Conservation (phyloP, 2,329 filamentous ascomycete genomes). For the Sporothrix luriei region DNA sequence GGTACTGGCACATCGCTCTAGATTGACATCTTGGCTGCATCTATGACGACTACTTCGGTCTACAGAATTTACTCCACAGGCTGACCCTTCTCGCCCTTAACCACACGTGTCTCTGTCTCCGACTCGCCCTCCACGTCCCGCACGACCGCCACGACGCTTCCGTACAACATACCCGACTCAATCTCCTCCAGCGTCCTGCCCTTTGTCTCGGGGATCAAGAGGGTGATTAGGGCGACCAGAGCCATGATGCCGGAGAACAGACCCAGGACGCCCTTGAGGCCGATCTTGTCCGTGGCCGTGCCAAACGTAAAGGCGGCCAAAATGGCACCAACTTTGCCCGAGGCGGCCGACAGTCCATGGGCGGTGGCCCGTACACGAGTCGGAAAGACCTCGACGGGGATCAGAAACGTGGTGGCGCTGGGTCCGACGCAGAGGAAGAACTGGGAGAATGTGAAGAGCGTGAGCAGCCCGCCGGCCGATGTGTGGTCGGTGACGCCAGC, state of each 20-base stretch:
- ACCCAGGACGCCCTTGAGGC: slow-evolving; percentile 23
- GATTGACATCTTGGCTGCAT: not conserved
- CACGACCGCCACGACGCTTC: too few species aligned
- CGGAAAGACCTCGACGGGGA: slow-evolving; percentile 7
- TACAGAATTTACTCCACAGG: not conserved
- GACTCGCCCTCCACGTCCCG: not conserved
- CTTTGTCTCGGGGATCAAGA: slow-evolving; percentile 4
- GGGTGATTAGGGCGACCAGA: not conserved
- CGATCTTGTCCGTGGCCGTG: slow-evolving; percentile 7
- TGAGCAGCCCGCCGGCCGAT: not conserved
- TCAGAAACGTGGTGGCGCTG: not conserved
- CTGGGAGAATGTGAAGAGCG: not conserved
- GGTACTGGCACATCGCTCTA: not conserved
- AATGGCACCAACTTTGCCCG: slow-evolving; percentile 56
- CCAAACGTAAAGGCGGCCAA: slow-evolving; percentile 27
- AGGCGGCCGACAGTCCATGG: not conserved
- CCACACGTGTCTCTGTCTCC: not conserved
- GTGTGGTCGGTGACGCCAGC: slow-evolving; percentile 10
- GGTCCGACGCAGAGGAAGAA: not conserved
- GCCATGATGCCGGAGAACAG: slow-evolving; percentile 14
- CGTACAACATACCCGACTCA: not conserved
- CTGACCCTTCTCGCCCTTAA: not conserved
- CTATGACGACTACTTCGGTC: not conserved
- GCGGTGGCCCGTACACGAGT: slow-evolving; percentile 1
- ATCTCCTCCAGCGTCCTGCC: not conserved